A percentile compares a stretch with the other conserved stretches of the same genome.
Conservation (phyloP, 805 yeast species). For the Wickerhamomyces chaumierensis region DNA sequence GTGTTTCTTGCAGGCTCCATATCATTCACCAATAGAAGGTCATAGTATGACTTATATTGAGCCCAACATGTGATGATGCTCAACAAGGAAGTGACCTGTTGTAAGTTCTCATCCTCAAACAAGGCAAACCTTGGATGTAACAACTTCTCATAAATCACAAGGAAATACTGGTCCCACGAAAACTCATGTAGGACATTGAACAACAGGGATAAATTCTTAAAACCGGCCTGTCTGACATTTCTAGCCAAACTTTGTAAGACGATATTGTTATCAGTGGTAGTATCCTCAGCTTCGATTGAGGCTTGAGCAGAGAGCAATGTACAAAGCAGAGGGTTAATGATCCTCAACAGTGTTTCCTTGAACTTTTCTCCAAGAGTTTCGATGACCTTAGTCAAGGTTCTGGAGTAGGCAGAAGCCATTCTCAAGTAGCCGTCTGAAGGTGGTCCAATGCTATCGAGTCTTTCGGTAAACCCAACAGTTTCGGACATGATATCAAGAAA, state of each 20-base stretch:
- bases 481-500: constrained; percentile 57
- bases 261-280: constrained; percentile 5
- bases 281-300: constrained; percentile 16
- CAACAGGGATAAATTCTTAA: constrained; percentile 49
- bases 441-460: constrained; percentile 7
- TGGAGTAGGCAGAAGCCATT: constrained; percentile 53
- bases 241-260: constrained; percentile 29
- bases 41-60: constrained; percentile 29
- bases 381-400: constrained; percentile 44
- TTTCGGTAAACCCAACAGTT: constrained; percentile 20
- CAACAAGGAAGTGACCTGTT: constrained; percentile 73
- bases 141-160: constrained; percentile 38
- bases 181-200: constrained; percentile 42
- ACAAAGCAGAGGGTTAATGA: constrained; percentile 25
- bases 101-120: constrained; percentile 70
- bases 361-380: constrained; percentile 49
- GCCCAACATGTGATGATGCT: constrained; percentile 54
- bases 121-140: constrained; percentile 53
- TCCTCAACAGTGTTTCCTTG: constrained; percentile 27
- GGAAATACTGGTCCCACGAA: constrained; percentile 46
- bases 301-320: constrained; percentile 42
- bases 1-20: constrained; percentile 43
- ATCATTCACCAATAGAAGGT: constrained; percentile 46
- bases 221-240: constrained; percentile 53
- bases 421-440: constrained; percentile 23